Evolutionary conservation across 1,284 basidiomycete genomes (phyloP).

Genomic region (Ganoderma sinense): DNA sequence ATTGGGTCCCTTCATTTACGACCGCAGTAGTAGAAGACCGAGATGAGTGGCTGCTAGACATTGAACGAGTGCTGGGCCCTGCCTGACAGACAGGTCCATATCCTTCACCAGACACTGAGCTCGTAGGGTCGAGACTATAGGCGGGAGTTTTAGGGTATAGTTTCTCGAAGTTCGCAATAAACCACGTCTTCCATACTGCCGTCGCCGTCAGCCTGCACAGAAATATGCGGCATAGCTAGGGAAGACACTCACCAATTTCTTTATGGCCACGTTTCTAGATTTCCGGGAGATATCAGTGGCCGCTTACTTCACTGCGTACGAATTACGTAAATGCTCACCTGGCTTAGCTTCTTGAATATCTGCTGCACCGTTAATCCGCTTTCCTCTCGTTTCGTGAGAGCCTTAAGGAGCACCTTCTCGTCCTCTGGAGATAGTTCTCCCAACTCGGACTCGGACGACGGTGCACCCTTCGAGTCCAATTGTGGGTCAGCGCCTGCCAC

Average conservation of each 20-base stretch:
- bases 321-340: neutral
- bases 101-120: neutral
- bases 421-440: neutral
- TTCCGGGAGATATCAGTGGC: neutral
- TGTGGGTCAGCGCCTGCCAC: no score
- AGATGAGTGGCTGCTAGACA: neutral
- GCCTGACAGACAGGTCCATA: neutral
- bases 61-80: neutral
- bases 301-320: no score
- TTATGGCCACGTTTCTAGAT: neutral
- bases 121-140: neutral
- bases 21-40: neutral
- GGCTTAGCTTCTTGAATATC: neutral
- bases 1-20: neutral
- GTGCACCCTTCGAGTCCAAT: no score
- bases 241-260: neutral
- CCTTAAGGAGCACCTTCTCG: neutral
- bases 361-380: neutral
- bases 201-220: neutral
- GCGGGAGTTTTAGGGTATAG: neutral
- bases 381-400: neutral
- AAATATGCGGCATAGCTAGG: neutral
- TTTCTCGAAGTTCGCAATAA: neutral
- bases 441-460: no score
- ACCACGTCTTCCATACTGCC: neutral